A percentile compares a stretch with the other conserved stretches of the same genome.
Conservation (phyloP, 805 yeast genomes). For the Starmerella floris region DNA sequence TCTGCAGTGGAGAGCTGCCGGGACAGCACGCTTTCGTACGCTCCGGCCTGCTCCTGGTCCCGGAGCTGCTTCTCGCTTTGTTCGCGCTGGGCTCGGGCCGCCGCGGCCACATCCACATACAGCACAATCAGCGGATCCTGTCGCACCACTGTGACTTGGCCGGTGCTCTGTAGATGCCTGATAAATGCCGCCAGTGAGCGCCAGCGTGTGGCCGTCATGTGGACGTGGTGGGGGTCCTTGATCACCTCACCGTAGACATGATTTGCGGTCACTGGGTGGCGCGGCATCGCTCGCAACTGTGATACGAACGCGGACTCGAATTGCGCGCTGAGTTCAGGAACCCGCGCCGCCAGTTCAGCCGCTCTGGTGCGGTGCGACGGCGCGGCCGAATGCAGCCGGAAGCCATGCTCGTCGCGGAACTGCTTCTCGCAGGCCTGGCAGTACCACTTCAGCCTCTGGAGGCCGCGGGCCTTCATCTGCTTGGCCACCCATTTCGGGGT, state of each 20-base stretch:
- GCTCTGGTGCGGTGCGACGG: constrained; percentile 59
- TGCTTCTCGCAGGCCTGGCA: constrained; percentile 87
- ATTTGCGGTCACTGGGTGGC: constrained; percentile 67
- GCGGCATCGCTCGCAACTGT: constrained; percentile 55
- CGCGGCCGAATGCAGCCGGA: constrained; percentile 75
- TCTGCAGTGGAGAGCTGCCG: neutral
- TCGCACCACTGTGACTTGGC: constrained; percentile 30
- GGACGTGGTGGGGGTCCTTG: constrained; percentile 68
- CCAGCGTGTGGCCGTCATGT: constrained; percentile 84
- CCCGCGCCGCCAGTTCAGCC: constrained; percentile 34
- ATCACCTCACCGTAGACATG: constrained; percentile 84
- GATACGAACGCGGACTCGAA: constrained; percentile 55
- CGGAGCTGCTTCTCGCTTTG: neutral
- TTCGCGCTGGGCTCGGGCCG: neutral
- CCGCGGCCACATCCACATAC: constrained; percentile 3
- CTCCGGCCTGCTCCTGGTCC: neutral
- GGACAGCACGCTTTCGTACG: neutral
- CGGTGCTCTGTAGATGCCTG: constrained; percentile 40
- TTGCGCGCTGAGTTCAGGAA: constrained; percentile 45
- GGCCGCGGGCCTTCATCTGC: constrained; percentile 67
- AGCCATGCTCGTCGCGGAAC: constrained; percentile 93
- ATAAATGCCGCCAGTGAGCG: constrained; percentile 54
- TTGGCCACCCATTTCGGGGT: constrained; percentile 47
- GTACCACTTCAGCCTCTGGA: constrained; percentile 73
- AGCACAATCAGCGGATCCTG: constrained; percentile 5